These are phyloP conservation scores for Cordyceps javanica DNA, from an alignment of 2,329 filamentous ascomycete genomes.

Conservation along the genomic window DNA sequence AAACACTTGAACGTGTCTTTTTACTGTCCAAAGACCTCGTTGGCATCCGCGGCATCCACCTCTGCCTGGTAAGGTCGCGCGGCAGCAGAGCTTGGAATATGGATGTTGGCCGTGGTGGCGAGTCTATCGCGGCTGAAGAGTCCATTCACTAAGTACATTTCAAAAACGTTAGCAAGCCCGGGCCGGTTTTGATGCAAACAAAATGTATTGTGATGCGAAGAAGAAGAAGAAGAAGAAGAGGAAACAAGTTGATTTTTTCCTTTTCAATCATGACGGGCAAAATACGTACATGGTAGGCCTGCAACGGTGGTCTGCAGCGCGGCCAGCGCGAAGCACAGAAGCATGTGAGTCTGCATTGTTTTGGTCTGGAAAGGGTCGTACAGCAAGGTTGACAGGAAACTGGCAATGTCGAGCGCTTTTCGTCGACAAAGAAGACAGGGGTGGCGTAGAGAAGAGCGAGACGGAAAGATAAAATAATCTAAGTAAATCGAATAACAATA, in stretches of 20 bases:
- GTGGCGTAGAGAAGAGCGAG: too few relatives aligned
- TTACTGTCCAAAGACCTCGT: neutral
- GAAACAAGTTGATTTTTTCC: too few relatives aligned
- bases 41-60: neutral
- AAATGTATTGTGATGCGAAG: too few relatives aligned
- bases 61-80: neutral
- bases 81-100: neutral
- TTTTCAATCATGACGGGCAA: too few relatives aligned
- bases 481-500: neutral
- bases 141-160: neutral
- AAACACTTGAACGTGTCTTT: neutral
- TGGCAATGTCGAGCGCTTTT: too few relatives aligned
- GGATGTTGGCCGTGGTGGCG: neutral
- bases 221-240: neutral
- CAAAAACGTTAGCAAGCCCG: too few relatives aligned
- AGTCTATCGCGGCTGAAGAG: neutral
- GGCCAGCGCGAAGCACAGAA: conserved; percentile 3
- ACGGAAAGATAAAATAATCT: too few relatives aligned
- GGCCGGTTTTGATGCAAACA: too few relatives aligned
- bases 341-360: neutral
- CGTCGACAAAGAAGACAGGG: too few relatives aligned
- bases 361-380: neutral
- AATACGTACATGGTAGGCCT: neutral
- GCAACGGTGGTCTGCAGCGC: neutral
- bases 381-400: too few relatives aligned